A percentile compares a stretch with the other conserved stretches of the same genome.
Conservation (phyloP, 2,329 filamentous ascomycete genomes). For the Aspergillus latus region DNA sequence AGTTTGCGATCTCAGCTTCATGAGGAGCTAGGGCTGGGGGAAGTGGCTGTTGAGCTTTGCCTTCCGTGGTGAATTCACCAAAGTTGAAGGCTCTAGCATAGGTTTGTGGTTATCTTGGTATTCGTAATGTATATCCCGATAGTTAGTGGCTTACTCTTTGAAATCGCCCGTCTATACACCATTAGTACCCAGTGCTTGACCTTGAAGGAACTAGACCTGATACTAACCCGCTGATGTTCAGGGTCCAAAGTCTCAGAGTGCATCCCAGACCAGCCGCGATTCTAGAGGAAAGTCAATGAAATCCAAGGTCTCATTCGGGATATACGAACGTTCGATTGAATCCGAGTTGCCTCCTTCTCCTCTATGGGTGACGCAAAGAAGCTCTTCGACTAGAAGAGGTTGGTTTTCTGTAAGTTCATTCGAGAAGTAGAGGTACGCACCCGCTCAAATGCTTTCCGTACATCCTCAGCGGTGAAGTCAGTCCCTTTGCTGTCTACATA, state of each 20-base stretch:
- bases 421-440: conserved; percentile 48
- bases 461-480: conserved; percentile 64
- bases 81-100: conserved; percentile 80
- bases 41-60: conserved; percentile 73
- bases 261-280: conserved; percentile 86
- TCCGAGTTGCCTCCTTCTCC: conserved; percentile 73
- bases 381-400: conserved; percentile 57
- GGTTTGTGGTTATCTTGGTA: conserved; percentile 1
- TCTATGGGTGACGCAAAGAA: conserved; percentile 71
- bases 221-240: conserved; percentile 68
- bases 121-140: not conserved
- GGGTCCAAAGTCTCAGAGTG: conserved; percentile 86
- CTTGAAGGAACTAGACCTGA: not conserved
- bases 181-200: conserved; percentile 3
- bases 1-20: conserved; percentile 62
- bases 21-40: conserved; percentile 63
- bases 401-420: not conserved
- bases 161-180: conserved; percentile 69
- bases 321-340: conserved; percentile 56
- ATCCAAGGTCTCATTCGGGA: not conserved
- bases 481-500: conserved; percentile 76
- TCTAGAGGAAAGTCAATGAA: conserved; percentile 50
- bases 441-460: conserved; percentile 71
- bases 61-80: conserved; percentile 65
- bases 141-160: conserved; percentile 66